Percentiles rank a stretch among this genome's conserved stretches.
Evolutionary conservation across 2,329 filamentous ascomycete genomes (phyloP).

Genomic region (Periconia macrospinosa): DNA sequence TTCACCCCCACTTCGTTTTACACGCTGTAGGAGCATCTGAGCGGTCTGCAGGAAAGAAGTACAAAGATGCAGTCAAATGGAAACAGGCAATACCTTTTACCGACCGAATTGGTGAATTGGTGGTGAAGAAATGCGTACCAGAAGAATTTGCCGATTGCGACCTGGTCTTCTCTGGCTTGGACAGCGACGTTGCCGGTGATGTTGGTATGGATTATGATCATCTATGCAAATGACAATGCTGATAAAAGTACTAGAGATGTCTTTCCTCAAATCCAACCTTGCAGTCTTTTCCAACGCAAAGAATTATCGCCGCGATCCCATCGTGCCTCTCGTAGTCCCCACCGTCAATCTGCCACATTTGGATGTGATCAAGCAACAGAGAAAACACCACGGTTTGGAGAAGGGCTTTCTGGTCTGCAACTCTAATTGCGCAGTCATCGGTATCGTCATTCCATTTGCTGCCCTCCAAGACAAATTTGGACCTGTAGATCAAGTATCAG

Average conservation of each 20-base stretch:
- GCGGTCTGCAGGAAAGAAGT: conserved; percentile 88
- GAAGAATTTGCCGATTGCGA: conserved; percentile 87
- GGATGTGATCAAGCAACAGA: conserved; percentile 85
- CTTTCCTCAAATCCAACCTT: conserved; percentile 84
- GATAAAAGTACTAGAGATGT: conserved; percentile 63
- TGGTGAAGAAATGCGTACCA: conserved; percentile 83
- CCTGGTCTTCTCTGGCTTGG: conserved; percentile 88
- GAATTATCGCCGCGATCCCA: conserved; percentile 88
- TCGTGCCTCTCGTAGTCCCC: conserved; percentile 90
- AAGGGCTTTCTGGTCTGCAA: conserved; percentile 97
- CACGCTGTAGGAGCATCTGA: conserved; percentile 88
- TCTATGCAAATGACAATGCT: neutral
- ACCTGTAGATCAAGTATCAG: conserved; percentile 72
- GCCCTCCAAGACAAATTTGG: conserved; percentile 87
- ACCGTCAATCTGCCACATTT: conserved; percentile 91
- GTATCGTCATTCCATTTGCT: conserved; percentile 91
- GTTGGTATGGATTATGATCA: conserved; percentile 64
- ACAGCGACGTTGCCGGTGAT: conserved; percentile 89
- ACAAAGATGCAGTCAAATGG: conserved; percentile 92
- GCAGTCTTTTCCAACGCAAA: conserved; percentile 97
- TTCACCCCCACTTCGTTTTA: conserved; percentile 84
- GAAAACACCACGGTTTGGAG: conserved; percentile 68
- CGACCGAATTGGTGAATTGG: conserved; percentile 71
- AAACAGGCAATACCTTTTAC: conserved; percentile 88
- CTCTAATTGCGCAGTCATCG: conserved; percentile 97